Conservation (phyloP, 257 asterid species). For the Anisodus acutangulus region DNA sequence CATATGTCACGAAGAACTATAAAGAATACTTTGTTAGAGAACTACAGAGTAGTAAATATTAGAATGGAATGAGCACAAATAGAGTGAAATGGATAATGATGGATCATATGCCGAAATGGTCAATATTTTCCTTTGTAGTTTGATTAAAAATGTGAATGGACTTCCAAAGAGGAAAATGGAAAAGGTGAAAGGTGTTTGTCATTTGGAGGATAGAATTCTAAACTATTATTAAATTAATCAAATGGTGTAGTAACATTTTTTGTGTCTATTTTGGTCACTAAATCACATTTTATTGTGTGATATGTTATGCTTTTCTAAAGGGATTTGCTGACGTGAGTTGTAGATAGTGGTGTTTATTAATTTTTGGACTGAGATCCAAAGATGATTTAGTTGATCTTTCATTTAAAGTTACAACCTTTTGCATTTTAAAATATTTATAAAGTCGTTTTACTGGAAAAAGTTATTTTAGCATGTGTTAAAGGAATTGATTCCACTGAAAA, state of each 20-base stretch:
- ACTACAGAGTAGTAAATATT: background rate
- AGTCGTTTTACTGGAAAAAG: background rate
- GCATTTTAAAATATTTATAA: background rate
- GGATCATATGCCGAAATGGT: background rate
- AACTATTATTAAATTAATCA: background rate
- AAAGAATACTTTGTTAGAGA: background rate
- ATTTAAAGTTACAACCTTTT: background rate
- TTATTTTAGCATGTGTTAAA: conserved; percentile 4
- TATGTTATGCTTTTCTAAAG: background rate
- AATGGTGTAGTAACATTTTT: background rate
- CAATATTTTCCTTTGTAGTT: background rate
- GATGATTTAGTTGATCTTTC: background rate
- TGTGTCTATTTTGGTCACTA: background rate
- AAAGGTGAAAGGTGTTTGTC: background rate
- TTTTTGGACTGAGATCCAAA: conserved; percentile 10
- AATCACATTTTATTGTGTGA: background rate
- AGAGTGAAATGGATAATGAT: background rate
- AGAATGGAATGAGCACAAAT: background rate
- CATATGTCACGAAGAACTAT: background rate
- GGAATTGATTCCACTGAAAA: background rate
- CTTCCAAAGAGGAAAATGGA: background rate
- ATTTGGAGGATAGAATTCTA: background rate
- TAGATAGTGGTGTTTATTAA: conserved; percentile 3
- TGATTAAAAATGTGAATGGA: background rate
- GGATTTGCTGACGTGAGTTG: background rate